A percentile compares a stretch with the other conserved stretches of the same genome.
Evolutionary conservation across 2,329 filamentous ascomycete species (phyloP).

Genomic region (Rhytidhysteron rufulum): DNA sequence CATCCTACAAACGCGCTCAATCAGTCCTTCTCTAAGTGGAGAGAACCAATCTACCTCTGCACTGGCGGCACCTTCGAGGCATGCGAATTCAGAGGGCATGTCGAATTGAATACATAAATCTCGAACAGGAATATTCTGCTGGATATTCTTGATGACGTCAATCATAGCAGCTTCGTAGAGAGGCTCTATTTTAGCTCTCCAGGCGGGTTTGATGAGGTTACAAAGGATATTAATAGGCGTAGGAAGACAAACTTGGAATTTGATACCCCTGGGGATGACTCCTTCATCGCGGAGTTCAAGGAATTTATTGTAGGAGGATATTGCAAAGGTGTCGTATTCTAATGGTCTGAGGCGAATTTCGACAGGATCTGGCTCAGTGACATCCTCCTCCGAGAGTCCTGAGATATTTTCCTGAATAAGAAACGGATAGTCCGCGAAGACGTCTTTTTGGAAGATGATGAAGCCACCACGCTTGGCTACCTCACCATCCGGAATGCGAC

Average conservation of each 20-base stretch:
- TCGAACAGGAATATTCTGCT: constrained; percentile 24
- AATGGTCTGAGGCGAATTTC: constrained; percentile 12
- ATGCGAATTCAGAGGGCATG: constrained; percentile 29
- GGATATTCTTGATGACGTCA: constrained; percentile 22
- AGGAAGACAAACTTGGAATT: constrained; percentile 32
- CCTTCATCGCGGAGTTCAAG: constrained; percentile 24
- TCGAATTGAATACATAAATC: constrained; percentile 35
- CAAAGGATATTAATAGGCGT: constrained; percentile 11
- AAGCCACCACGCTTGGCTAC: constrained; percentile 9
- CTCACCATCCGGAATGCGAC: constrained; percentile 16
- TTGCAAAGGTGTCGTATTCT: constrained; percentile 27
- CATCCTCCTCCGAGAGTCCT: not conserved
- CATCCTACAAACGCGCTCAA: constrained; percentile 30
- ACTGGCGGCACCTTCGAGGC: constrained; percentile 14
- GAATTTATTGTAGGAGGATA: constrained; percentile 29
- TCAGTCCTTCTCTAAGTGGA: constrained; percentile 29
- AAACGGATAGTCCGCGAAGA: constrained; percentile 6
- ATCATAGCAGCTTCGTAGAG: constrained; percentile 28
- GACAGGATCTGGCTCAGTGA: not conserved
- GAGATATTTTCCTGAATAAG: constrained; percentile 4
- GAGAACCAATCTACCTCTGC: constrained; percentile 27
- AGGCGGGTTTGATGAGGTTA: constrained; percentile 16
- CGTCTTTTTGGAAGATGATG: constrained; percentile 7
- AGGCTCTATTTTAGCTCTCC: constrained; percentile 22
- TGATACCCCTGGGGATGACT: constrained; percentile 18